These are phyloP conservation scores for Guyanaporus albipodus DNA, from an alignment of 768 basidiomycete genomes.

Conservation along the genomic window DNA sequence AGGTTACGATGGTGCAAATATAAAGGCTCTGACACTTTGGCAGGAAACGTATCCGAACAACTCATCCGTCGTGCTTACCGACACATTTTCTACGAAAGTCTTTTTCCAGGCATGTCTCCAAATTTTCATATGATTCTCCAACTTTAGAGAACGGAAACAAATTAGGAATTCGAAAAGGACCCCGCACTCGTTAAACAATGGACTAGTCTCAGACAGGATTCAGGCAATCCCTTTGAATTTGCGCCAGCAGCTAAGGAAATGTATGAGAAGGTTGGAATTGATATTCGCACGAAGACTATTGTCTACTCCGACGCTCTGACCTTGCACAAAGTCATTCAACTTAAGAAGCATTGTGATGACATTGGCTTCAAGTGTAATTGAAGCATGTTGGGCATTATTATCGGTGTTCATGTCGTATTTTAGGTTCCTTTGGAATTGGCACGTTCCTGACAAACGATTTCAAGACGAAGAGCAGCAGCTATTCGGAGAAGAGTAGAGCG, in stretches of 20 bases:
- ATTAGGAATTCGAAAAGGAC: slow-evolving; percentile 55
- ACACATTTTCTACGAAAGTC: slow-evolving; percentile 85
- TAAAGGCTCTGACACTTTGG: slow-evolving; percentile 79
- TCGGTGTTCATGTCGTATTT: background rate
- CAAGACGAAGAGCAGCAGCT: slow-evolving; percentile 37
- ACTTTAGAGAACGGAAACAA: background rate
- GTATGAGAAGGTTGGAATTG: slow-evolving; percentile 69
- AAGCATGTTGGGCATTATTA: background rate
- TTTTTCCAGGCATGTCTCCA: slow-evolving; percentile 68
- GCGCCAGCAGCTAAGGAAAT: slow-evolving; percentile 67
- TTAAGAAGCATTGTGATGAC: slow-evolving; percentile 69
- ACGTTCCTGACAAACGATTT: slow-evolving; percentile 94
- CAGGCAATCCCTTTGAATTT: slow-evolving; percentile 85
- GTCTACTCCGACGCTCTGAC: slow-evolving; percentile 84
- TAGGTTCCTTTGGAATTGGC: slow-evolving; percentile 91
- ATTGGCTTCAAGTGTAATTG: slow-evolving; percentile 63
- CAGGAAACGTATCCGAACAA: slow-evolving; percentile 61
- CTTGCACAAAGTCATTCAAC: slow-evolving; percentile 61
- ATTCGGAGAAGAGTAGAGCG: slow-evolving; percentile 66
- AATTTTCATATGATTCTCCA: background rate
- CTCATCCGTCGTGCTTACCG: slow-evolving; percentile 79
- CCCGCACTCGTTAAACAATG: slow-evolving; percentile 64
- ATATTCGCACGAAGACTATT: slow-evolving; percentile 59
- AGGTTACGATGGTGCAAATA: slow-evolving; percentile 78
- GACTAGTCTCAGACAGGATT: slow-evolving; percentile 88